These are phyloP conservation scores for Teratosphaeria nubilosa DNA, from an alignment of 2,329 filamentous ascomycete species.

Conservation along the genomic window DNA sequence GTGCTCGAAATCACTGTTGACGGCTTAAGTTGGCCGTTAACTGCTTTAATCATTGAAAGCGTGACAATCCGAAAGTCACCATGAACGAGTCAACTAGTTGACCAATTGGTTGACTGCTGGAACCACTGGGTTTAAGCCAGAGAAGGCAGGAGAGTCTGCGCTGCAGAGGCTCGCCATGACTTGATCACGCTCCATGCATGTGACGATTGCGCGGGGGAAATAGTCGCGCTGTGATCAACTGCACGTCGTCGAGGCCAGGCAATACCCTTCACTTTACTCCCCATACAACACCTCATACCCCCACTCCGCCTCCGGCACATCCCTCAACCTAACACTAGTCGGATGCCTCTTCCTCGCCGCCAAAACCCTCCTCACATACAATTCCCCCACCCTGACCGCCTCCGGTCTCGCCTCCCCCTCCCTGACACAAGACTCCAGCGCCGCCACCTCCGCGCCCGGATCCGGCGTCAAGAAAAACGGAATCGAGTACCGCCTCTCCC, in stretches of 20 bases:
- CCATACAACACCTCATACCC: constrained; percentile 13
- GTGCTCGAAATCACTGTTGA: no score
- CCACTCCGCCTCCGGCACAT: constrained; percentile 27
- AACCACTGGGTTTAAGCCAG: neutral
- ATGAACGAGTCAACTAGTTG: no score
- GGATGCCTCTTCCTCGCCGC: constrained; percentile 29
- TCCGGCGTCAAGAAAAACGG: constrained; percentile 1
- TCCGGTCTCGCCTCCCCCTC: neutral
- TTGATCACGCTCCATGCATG: no score
- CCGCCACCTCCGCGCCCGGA: neutral
- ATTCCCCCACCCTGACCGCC: constrained; percentile 5
- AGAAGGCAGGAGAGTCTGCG: no score
- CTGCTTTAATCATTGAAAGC: no score
- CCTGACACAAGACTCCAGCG: neutral
- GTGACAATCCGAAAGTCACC: no score
- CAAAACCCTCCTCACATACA: constrained; percentile 11
- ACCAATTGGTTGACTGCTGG: no score
- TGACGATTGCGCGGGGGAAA: no score
- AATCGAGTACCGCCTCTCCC: neutral
- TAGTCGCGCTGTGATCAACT: no score
- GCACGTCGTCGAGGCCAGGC: no score
- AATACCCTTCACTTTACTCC: neutral
- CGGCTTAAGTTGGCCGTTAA: no score
- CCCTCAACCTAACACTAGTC: constrained; percentile 27
- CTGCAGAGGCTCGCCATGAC: no score